Evolutionary conservation across 768 basidiomycete genomes (phyloP).

Genomic region (Suillus weaverae): DNA sequence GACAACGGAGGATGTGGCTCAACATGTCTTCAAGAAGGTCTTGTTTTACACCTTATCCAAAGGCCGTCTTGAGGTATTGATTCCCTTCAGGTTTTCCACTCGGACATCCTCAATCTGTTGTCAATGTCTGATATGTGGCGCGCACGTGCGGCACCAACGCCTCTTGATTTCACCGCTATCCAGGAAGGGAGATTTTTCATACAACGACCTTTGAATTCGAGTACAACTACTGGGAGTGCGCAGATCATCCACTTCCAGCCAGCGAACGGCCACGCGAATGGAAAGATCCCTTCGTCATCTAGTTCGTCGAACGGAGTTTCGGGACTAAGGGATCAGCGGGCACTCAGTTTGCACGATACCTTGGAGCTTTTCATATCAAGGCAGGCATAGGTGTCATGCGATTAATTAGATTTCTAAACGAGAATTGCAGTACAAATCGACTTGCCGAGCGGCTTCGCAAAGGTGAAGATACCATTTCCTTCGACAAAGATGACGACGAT

Average conservation of each 20-base stretch:
- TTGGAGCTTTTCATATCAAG: constrained; percentile 82
- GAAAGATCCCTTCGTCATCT: constrained; percentile 12
- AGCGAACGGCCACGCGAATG: constrained; percentile 29
- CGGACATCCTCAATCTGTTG: constrained; percentile 85
- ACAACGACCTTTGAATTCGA: constrained; percentile 28
- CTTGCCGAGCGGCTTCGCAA: constrained; percentile 66
- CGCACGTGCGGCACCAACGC: constrained; percentile 78
- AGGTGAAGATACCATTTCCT: constrained; percentile 74
- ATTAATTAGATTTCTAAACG: constrained; percentile 11
- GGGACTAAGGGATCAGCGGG: constrained; percentile 79
- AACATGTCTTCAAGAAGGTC: constrained; percentile 84
- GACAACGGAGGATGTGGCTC: constrained; percentile 52
- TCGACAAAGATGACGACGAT: constrained; percentile 98
- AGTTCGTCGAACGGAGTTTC: constrained; percentile 13
- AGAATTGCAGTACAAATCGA: constrained; percentile 63
- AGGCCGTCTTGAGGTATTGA: neutral
- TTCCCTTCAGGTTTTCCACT: constrained; percentile 70
- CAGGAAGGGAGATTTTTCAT: constrained; percentile 59
- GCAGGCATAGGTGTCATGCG: constrained; percentile 39
- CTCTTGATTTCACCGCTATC: constrained; percentile 82
- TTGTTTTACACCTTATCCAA: neutral
- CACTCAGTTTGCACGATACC: constrained; percentile 77
- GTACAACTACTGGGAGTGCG: constrained; percentile 15
- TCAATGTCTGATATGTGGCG: constrained; percentile 99
- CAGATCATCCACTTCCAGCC: constrained; percentile 2